Conservation (phyloP, 495 filamentous ascomycete genomes). For the Talaromyces borbonicus region DNA sequence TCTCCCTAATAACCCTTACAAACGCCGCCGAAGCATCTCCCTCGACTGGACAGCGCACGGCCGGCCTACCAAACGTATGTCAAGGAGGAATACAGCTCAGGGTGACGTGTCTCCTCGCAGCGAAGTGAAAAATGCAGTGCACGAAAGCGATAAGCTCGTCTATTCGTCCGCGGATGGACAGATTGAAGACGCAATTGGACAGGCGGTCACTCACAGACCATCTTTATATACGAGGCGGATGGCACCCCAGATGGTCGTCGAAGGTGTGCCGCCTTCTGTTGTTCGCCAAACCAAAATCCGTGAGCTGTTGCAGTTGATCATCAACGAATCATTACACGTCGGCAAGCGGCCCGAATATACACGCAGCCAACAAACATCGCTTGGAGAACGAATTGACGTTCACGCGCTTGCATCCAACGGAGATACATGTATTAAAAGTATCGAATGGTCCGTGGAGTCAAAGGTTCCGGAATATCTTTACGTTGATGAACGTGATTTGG, state of each 20-base stretch:
- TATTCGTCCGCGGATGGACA: slow-evolving; percentile 28
- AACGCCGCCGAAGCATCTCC: slow-evolving; percentile 39
- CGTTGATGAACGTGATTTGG: slow-evolving; percentile 62
- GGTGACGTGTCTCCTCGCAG: slow-evolving; percentile 40
- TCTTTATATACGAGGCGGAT: slow-evolving; percentile 33
- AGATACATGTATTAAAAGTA: slow-evolving; percentile 45
- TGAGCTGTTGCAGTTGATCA: slow-evolving; percentile 55
- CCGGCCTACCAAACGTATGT: slow-evolving; percentile 29
- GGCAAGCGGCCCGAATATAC: slow-evolving; percentile 68
- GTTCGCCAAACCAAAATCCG: slow-evolving; percentile 52
- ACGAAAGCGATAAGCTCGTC: slow-evolving; percentile 39
- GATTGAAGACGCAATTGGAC: slow-evolving; percentile 34
- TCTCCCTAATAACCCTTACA: slow-evolving; percentile 37
- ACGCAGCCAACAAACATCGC: slow-evolving; percentile 44
- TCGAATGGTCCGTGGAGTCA: slow-evolving; percentile 58
- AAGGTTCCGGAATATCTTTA: slow-evolving; percentile 57
- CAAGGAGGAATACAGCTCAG: slow-evolving; percentile 23
- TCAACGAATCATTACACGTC: slow-evolving; percentile 61
- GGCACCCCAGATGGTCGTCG: slow-evolving; percentile 31
- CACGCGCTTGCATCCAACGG: slow-evolving; percentile 49
- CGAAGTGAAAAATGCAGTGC: slow-evolving; percentile 39
- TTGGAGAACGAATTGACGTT: slow-evolving; percentile 61
- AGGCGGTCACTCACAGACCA: slow-evolving; percentile 31
- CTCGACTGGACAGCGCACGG: slow-evolving; percentile 20
- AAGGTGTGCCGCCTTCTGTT: slow-evolving; percentile 39